Evolutionary conservation across 1,139 yeast genomes (phyloP).

Genomic region (Taphrina flavorubra): DNA sequence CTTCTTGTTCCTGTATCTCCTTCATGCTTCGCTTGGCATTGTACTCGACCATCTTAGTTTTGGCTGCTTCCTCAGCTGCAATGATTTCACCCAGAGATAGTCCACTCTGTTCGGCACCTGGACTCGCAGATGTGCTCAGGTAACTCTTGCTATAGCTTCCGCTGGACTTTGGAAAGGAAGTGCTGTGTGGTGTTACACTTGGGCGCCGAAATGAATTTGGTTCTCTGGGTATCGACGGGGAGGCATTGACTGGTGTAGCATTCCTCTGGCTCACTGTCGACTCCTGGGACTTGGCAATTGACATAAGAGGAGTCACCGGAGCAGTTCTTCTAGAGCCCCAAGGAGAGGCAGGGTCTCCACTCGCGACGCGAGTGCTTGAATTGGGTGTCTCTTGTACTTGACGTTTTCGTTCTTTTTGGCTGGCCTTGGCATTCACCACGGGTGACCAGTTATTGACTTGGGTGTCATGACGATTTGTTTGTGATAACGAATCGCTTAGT

Average conservation of each 20-base stretch:
- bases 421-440: slow-evolving; percentile 1
- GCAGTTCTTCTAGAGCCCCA: slow-evolving; percentile 7
- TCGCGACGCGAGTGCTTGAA: neutral
- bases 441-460: slow-evolving; percentile 7
- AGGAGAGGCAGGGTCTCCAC: neutral
- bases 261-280: neutral
- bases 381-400: neutral
- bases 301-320: slow-evolving; percentile 11
- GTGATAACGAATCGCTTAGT: slow-evolving; percentile 3
- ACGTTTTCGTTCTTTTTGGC: slow-evolving; percentile 13
- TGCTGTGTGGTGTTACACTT: slow-evolving; percentile 2
- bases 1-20: slow-evolving; percentile 79
- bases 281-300: neutral
- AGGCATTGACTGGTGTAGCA: neutral
- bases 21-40: slow-evolving; percentile 57
- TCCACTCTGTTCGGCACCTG: slow-evolving; percentile 19
- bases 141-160: slow-evolving; percentile 23
- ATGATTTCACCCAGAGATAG: slow-evolving; percentile 54
- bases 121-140: slow-evolving; percentile 3
- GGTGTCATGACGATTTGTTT: neutral
- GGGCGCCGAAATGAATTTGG: neutral
- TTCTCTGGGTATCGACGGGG: neutral
- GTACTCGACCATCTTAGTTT: slow-evolving; percentile 56
- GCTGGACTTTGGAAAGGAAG: slow-evolving; percentile 1
- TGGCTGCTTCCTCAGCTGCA: slow-evolving; percentile 55